Percentiles rank a stretch among this genome's conserved stretches.
These are phyloP conservation scores for Phialophora verrucosa DNA, from an alignment of 2,329 filamentous ascomycete species.

Conservation along the genomic window DNA sequence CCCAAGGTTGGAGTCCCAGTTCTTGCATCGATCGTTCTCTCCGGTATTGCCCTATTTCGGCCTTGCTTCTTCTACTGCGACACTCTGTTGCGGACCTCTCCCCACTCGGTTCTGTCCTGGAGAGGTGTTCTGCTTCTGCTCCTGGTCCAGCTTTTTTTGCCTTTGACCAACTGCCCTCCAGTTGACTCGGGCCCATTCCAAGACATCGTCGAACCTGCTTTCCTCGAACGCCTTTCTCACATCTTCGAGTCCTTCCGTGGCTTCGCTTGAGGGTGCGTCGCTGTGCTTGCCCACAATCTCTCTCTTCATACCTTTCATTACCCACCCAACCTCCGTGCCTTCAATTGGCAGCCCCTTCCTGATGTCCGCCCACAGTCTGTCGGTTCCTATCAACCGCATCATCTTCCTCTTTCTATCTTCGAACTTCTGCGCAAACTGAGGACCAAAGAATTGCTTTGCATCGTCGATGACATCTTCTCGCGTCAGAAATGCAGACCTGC, in stretches of 20 bases:
- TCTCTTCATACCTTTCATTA: conserved; percentile 35
- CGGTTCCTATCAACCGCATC: conserved; percentile 17
- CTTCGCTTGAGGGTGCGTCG: conserved; percentile 1
- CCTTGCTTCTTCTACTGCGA: background rate
- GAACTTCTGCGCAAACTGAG: conserved; percentile 24
- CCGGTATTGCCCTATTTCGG: background rate
- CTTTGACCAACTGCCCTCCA: conserved; percentile 20
- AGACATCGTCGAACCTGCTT: conserved; percentile 24
- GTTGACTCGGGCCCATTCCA: conserved; percentile 24
- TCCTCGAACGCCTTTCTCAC: conserved; percentile 20
- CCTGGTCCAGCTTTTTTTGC: conserved; percentile 23
- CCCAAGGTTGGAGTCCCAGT: background rate
- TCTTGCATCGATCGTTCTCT: background rate
- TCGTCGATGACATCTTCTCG: conserved; percentile 32
- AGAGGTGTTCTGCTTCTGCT: conserved; percentile 12
- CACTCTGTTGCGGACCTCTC: background rate
- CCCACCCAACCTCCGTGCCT: conserved; percentile 21
- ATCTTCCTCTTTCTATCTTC: conserved; percentile 18
- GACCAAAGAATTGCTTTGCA: conserved; percentile 35
- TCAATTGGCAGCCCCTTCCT: conserved; percentile 26
- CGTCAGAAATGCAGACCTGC: conserved; percentile 23
- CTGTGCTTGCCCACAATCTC: conserved; percentile 18
- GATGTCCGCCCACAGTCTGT: conserved; percentile 33
- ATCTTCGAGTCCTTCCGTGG: background rate
- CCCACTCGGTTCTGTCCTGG: conserved; percentile 12